Evolutionary conservation across 2,329 filamentous ascomycete species (phyloP), one percentile per base, ranked within the genome.

Genomic region (Raffaelea albimanens): DNA sequence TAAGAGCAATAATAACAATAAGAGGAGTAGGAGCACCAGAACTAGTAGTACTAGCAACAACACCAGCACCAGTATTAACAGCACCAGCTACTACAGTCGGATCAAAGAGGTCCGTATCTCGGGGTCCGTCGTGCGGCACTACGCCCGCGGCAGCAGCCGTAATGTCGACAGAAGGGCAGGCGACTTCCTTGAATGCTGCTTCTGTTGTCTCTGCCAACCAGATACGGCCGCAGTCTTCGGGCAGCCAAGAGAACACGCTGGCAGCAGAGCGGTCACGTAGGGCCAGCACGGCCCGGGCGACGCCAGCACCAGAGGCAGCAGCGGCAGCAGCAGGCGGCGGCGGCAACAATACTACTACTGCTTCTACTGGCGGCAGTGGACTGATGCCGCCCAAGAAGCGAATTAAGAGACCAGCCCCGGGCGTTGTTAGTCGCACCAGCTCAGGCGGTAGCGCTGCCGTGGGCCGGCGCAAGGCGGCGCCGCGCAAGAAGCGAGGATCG

Each of bases 361-460:
- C n/a, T n/a, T n/a, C n/a, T n/a, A n/a, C n/a, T n/a, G 34, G 34
- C 13, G 34, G 34, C 13, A 16, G 7, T 42, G 67, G 67, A 47
- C 67, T 64, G 46, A 59, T 65, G 18, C n/a, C n/a, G n/a, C n/a
- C n/a, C n/a, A 71, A 66, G 55, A 77, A 80, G 58, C 78, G 85
- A 44, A 69, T 75, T 45, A 87, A 83, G 65, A 71, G 81, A 49
- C 85, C 85, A 41, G 84, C 82, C 23, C 85, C 85, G 13, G 85
- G 85, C 49, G 72, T 85, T 54, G 78, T 89, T 56, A 85, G 72
- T 60, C 72, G 72, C 53, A 80, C 74, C 31, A 77, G 71, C 62
- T 74, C 73, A 55, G 76, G 76, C 58, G 75, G 76, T 58, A 80
- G 71, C 59, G 80, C 76, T 57, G 85, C 83, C 51, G 80, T 87